Conservation (phyloP, 768 basidiomycete genomes). For the Porphyrellus cyaneotinctus region DNA sequence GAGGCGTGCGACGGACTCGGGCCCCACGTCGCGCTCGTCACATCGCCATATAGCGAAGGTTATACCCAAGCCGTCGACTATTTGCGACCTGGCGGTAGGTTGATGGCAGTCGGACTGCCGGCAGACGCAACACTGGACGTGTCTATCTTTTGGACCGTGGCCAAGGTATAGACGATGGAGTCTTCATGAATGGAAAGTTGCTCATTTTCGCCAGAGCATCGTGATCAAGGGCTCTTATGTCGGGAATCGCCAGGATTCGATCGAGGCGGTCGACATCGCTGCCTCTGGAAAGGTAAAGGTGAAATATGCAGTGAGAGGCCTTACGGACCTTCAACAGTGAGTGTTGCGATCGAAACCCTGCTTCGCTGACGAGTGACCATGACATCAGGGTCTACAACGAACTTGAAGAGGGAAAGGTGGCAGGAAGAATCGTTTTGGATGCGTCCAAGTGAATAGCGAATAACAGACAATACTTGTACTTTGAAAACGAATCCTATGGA, state of each 20-base stretch:
- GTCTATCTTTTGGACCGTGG: constrained; percentile 69
- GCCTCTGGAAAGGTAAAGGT: constrained; percentile 66
- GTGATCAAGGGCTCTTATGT: constrained; percentile 38
- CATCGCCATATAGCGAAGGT: constrained; percentile 44
- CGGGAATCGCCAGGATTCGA: constrained; percentile 79
- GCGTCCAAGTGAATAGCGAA: constrained; percentile 11
- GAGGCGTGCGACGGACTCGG: constrained; percentile 62
- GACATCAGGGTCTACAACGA: constrained; percentile 35
- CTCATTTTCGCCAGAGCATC: constrained; percentile 20
- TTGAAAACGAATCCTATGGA: too few relatives aligned
- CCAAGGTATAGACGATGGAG: constrained; percentile 38
- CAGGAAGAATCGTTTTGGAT: constrained; percentile 41
- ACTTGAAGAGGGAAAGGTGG: constrained; percentile 38
- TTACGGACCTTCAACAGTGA: constrained; percentile 51
- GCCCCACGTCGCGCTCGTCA: constrained; percentile 66
- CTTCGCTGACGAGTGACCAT: neutral
- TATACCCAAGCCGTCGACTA: constrained; percentile 66
- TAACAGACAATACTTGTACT: too few relatives aligned
- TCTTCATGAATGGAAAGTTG: neutral
- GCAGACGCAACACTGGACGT: constrained; percentile 52
- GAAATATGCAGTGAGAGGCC: constrained; percentile 41
- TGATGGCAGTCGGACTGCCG: constrained; percentile 80
- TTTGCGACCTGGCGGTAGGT: constrained; percentile 63
- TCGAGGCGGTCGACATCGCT: constrained; percentile 77
- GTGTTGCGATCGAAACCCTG: constrained; percentile 19